Evolutionary conservation across 768 basidiomycete genomes (phyloP), one percentile per base, ranked within the genome.

Genomic region (Hygrocybe coccinea): DNA sequence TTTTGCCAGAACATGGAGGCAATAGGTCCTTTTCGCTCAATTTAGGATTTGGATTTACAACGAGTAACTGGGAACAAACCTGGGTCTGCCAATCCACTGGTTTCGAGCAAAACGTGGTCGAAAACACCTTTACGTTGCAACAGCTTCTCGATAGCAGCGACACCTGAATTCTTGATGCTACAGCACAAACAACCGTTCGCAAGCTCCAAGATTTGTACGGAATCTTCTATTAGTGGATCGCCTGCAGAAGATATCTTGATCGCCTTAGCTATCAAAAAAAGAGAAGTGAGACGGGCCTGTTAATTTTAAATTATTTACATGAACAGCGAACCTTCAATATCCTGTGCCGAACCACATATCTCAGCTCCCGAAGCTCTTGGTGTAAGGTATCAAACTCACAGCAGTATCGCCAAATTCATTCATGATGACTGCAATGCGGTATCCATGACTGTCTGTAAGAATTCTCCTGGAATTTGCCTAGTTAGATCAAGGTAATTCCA

Each of bases 121-220:
- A 98, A 95, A 1, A 82, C 81, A 22, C 92, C 93, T 64, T 88
- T 91, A 52, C 83, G 80, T 61, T 80, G 74, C 89, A 94, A 91
- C 54, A 97, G 75, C 64, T 89, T 89, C 69, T 97, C 92, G 52
- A 99, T 97, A 6, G 97, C 93, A 19, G 93, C 90, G 0, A 90
- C 80, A 2, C 97, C 97, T 10, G 85, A 78, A 67, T 98, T 95
- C 64, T 97, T 95, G 73, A 97, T 91, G 56, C 93, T 95, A 68
- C 97, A 99, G 71, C 97, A 99, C n/a, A 99, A 69, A 69, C 97
- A 98, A 15, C 97, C 97, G 68, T 99, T 95, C 0, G 93, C 86
- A 1, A 98, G 80, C 62, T 97, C 94, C 9, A 99, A 81, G 64
- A 95, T 84, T 64, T 95, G 91, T 66, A 92, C 87, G 1, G 86